These are phyloP conservation scores for Volvariella surrecta DNA, from an alignment of 1,284 basidiomycete genomes.

Conservation along the genomic window DNA sequence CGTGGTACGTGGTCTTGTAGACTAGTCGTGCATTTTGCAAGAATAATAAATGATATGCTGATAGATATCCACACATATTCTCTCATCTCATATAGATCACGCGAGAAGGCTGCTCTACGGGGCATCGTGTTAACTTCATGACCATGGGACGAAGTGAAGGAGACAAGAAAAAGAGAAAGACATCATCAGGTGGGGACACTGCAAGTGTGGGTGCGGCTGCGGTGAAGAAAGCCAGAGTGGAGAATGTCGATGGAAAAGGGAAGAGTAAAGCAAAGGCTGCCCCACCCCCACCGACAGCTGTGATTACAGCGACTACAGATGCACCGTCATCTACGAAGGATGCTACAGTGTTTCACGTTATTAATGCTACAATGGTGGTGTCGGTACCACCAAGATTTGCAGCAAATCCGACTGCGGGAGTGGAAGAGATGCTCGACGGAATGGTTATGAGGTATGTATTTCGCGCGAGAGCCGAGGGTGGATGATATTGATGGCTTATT, in stretches of 20 bases:
- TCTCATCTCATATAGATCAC: too few species aligned
- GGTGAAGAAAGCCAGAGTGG: conserved; percentile 20
- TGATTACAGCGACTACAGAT: too few species aligned
- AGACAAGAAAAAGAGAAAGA: conserved; percentile 48
- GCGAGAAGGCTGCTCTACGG: too few species aligned
- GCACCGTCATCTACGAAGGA: too few species aligned
- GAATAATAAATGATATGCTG: too few species aligned
- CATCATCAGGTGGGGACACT: conserved; percentile 18
- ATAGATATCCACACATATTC: too few species aligned
- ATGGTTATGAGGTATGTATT: conserved; percentile 84
- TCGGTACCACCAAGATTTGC: conserved; percentile 83
- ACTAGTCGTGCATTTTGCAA: too few species aligned
- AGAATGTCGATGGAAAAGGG: conserved; percentile 20
- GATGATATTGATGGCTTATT: conserved; percentile 3
- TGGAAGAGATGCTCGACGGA: conserved; percentile 83
- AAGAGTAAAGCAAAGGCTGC: conserved; percentile 22
- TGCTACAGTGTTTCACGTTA: conserved; percentile 51
- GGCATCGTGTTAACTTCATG: too few species aligned
- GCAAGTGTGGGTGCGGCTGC: conserved; percentile 22
- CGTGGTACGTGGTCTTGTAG: too few species aligned
- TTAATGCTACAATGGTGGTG: conserved; percentile 60
- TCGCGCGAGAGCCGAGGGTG: background rate
- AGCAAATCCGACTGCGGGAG: conserved; percentile 60
- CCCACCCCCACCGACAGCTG: too few species aligned
- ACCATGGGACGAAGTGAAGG: too few species aligned